Evolutionary conservation across 2,329 filamentous ascomycete genomes (phyloP).

Genomic region (Coleophoma cylindrospora): DNA sequence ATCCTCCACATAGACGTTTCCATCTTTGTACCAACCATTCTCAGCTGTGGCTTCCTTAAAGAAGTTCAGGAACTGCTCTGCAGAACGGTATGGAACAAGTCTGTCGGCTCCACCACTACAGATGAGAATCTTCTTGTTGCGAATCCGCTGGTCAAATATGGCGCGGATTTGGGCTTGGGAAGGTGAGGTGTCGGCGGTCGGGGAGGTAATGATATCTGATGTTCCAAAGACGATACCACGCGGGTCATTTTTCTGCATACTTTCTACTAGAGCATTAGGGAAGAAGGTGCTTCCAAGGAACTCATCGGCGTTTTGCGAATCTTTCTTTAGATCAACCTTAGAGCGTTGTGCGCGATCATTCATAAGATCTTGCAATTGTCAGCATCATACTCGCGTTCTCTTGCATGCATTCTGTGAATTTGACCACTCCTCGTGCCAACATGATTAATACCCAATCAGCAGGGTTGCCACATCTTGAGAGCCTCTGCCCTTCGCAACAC

Average conservation of each 20-base stretch:
- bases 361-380: slow-evolving; percentile 49
- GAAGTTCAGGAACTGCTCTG: slow-evolving; percentile 55
- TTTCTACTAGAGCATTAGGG: slow-evolving; percentile 59
- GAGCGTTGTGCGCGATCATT: slow-evolving; percentile 69
- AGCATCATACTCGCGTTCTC: too few species aligned
- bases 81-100: slow-evolving; percentile 63
- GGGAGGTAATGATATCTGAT: slow-evolving; percentile 22
- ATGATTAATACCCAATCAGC: too few species aligned
- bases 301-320: slow-evolving; percentile 45
- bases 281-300: slow-evolving; percentile 80
- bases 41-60: slow-evolving; percentile 47
- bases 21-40: slow-evolving; percentile 46
- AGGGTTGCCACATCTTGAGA: too few species aligned
- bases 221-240: slow-evolving; percentile 66
- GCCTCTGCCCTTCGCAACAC: too few species aligned
- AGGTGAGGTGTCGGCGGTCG: slow-evolving; percentile 27
- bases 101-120: slow-evolving; percentile 65
- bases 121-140: slow-evolving; percentile 59
- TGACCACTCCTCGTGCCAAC: too few species aligned
- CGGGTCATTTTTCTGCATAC: slow-evolving; percentile 66
- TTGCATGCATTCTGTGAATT: too few species aligned
- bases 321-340: slow-evolving; percentile 53
- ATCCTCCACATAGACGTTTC: slow-evolving; percentile 54
- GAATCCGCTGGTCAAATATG: slow-evolving; percentile 43
- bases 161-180: slow-evolving; percentile 34